Base-by-base conservation (phyloP, 1,284 basidiomycete genomes). In the Ustilago bromivora region DNA sequence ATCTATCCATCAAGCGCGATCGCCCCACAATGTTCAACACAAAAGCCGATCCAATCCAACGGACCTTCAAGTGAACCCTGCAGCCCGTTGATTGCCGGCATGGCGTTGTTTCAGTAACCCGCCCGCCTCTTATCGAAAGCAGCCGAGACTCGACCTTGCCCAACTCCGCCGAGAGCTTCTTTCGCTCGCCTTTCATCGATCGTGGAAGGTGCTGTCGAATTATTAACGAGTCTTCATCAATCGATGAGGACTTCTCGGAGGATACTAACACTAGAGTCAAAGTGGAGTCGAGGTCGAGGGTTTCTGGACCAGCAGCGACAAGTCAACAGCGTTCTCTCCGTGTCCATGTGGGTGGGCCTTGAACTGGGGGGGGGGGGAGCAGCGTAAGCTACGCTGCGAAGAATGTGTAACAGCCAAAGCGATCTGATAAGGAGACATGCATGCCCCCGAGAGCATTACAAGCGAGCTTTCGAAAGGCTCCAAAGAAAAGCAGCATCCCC, bases 381-480 rank as follows among this genome's bases (percentile, higher is more conserved):
- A 32, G 49, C 31, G n/a, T 13, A 31, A 19, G 49, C 28, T 3
- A 51, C 11, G 32, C 28, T 31, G 9, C 49, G 28, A 51, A 13
- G 12, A 23, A 40, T 40, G 38, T 40, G 23, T 7, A 51, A 23
- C 12, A 15, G 9, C 28, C 36, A 38, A 38, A 9, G 17, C 31
- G 31, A 51, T 51, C 49, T 34, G 49, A 51, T 51, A 51, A 51
- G 49, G 49, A 13, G 47, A 43, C 47, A 28, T 28, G 13, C 49
- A 9, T 5, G 49, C 1, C 15, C 23, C 28, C 11, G 31, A 19
- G 7, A 49, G 13, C 19, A 17, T 41, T 15, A 15, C 10, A 43
- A 17, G 15, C 43, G 19, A 7, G 19, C 3, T 28, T 28, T 23
- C 23, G 19, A 41, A 17, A 41, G 46, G 23, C 28, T 51, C 47